A percentile compares a stretch with the other conserved stretches of the same genome.
phyloP scores from a whole-genome alignment of 805 yeast species.

The Millerago galiae region DNA sequence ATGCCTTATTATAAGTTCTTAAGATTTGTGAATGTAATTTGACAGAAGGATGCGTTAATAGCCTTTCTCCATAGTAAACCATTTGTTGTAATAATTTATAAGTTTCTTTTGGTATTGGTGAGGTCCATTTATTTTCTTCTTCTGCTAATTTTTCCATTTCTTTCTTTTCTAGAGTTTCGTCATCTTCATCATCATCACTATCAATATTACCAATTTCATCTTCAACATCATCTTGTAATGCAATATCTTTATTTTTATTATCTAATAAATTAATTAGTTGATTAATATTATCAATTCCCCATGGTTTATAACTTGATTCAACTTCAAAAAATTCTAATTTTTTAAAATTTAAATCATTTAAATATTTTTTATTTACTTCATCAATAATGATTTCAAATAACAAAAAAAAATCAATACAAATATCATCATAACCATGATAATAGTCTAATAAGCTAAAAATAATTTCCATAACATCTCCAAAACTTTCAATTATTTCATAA shows the following conservation, averaged over 20 bases:
- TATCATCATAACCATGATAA: slow-evolving; percentile 72
- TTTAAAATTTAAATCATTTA: slow-evolving; percentile 17
- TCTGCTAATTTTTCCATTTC: slow-evolving; percentile 19
- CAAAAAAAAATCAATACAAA: slow-evolving; percentile 68
- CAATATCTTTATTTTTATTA: slow-evolving; percentile 22
- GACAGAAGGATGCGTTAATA: slow-evolving; percentile 60
- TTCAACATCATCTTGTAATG: slow-evolving; percentile 35
- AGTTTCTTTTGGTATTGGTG: slow-evolving; percentile 55
- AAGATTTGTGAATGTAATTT: slow-evolving; percentile 52
- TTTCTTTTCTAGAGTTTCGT: slow-evolving; percentile 18
- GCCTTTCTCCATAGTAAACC: slow-evolving; percentile 60
- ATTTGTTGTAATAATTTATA: slow-evolving; percentile 58
- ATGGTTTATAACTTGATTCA: slow-evolving; percentile 21
- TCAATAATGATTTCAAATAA: slow-evolving; percentile 58
- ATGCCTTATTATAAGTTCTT: slow-evolving; percentile 34
- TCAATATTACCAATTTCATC: slow-evolving; percentile 27
- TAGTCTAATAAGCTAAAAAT: slow-evolving; percentile 73
- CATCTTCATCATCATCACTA: slow-evolving; percentile 28
- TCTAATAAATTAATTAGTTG: slow-evolving; percentile 41
- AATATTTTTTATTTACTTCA: slow-evolving; percentile 36
- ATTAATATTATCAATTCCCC: slow-evolving; percentile 40
- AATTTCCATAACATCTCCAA: slow-evolving; percentile 68
- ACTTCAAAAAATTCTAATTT: slow-evolving; percentile 18
- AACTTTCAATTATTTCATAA: slow-evolving; percentile 49
- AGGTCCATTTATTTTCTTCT: slow-evolving; percentile 47